Evolutionary conservation across 202 grass and related monocot genomes (phyloP).

Genomic region (Alloteropsis angusta): DNA sequence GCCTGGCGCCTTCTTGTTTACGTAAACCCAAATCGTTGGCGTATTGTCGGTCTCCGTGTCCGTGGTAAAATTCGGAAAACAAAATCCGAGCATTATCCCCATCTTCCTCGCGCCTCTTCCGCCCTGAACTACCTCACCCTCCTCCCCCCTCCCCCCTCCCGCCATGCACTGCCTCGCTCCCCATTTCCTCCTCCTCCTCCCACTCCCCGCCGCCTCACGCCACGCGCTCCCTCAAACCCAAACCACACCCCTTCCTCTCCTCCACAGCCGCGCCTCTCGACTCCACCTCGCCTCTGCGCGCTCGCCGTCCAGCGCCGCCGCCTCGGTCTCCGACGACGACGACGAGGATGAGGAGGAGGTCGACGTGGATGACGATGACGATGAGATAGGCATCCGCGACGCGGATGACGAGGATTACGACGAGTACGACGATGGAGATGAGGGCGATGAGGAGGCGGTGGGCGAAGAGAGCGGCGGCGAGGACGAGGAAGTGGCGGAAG

Average conservation of each 20-base stretch:
- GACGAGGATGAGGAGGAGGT: constrained; percentile 54
- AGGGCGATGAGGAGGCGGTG: constrained; percentile 27
- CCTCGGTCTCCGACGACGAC: constrained; percentile 36
- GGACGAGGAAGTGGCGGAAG: constrained; percentile 24
- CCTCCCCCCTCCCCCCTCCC: not conserved
- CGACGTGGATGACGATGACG: constrained; percentile 46
- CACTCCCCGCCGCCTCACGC: constrained; percentile 23
- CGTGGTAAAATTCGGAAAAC: not conserved
- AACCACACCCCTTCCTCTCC: not conserved
- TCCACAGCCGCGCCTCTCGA: not conserved
- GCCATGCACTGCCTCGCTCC: constrained; percentile 40
- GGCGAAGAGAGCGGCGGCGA: constrained; percentile 30
- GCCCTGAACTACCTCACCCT: not conserved
- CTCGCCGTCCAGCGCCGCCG: constrained; percentile 34
- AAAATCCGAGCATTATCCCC: constrained; percentile 42
- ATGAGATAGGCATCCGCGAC: constrained; percentile 17
- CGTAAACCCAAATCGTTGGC: not conserved
- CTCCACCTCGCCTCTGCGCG: constrained; percentile 25
- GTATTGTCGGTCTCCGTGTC: not conserved
- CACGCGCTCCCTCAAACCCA: constrained; percentile 33
- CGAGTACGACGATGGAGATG: constrained; percentile 17
- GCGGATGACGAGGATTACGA: constrained; percentile 13
- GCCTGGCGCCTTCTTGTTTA: not conserved
- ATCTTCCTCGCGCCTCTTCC: constrained; percentile 9
- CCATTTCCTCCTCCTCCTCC: constrained; percentile 45